Evolutionary conservation across 371 early-diverging fungal species (phyloP), one percentile per base, ranked within the genome.

Genomic region (Apophysomyces trapeziformis): DNA sequence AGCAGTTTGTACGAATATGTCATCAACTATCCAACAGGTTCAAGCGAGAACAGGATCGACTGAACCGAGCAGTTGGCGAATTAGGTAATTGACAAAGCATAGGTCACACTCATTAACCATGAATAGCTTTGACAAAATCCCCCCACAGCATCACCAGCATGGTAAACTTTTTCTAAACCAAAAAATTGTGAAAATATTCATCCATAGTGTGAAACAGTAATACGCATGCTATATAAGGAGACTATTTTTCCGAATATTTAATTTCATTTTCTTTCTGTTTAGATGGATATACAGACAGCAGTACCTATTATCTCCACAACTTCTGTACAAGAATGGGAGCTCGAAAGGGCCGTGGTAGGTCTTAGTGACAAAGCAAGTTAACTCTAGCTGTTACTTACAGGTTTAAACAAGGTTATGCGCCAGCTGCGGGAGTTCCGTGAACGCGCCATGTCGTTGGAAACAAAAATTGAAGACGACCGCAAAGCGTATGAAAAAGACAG

Each of bases 241-340:
- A 47, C 38, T 6, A 7, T 36, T 18, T 59, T 41, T 43, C 69
- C 57, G 50, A 39, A 47, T 54, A 21, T 18, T 50, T 9, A 7
- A n/a, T 50, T 21, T 7, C 21, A 56, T 43, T 41, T 68, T 61
- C 44, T 59, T 45, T 65, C 61, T 16, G 35, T 57, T 57, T 61
- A 61, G 37, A 56, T 57, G 38, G 47, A 61, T 35, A 61, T 61
- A 14, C 44, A 47, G 44, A 32, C 18, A 37, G 18, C 50, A 7
- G 37, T 50, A n/a, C 14, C 62, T 5, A 43, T 68, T 1, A 65
- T 66, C 16, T 68, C 70, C 12, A 36, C 64, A 16, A 38, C 61
- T 13, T 64, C 68, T 39, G 68, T 69, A n/a, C 66, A 69, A 45
- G 73, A 78, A 39, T 78, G 75, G 75, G 78, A 78, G 47, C 58